Evolutionary conservation across 163 green algal genomes (phyloP).

Genomic region (Chloromonas sp.): DNA sequence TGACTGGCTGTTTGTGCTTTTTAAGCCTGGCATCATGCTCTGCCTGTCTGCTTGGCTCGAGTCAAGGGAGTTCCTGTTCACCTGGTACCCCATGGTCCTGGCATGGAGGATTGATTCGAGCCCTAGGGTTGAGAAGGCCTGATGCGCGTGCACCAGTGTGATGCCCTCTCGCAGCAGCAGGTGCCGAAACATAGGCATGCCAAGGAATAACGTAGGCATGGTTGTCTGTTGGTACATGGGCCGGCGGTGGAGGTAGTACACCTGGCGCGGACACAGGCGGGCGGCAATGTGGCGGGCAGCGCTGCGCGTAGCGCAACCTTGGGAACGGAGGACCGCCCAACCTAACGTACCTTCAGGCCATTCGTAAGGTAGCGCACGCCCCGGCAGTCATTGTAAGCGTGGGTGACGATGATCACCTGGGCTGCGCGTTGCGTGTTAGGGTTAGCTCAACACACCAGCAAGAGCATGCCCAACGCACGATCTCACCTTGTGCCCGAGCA

Average conservation of each 20-base stretch:
- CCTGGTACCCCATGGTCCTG: slow-evolving; percentile 71
- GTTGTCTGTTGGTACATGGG: slow-evolving; percentile 73
- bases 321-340: slow-evolving; percentile 85
- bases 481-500: slow-evolving; percentile 72
- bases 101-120: slow-evolving; percentile 80
- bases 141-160: slow-evolving; percentile 79
- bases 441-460: too few species aligned
- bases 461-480: too few species aligned
- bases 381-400: slow-evolving; percentile 72
- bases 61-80: slow-evolving; percentile 3
- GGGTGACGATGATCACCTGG: slow-evolving; percentile 88
- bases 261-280: slow-evolving; percentile 84
- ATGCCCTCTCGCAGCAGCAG: slow-evolving; percentile 79
- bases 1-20: too few species aligned
- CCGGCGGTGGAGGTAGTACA: slow-evolving; percentile 86
- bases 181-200: slow-evolving; percentile 57
- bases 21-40: too few species aligned
- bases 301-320: slow-evolving; percentile 71
- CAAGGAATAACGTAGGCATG: slow-evolving; percentile 78
- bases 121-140: slow-evolving; percentile 80
- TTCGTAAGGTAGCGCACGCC: slow-evolving; percentile 85
- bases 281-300: slow-evolving; percentile 84
- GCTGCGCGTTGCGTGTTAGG: too few species aligned
- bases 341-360: slow-evolving; percentile 75
- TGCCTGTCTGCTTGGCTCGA: too few species aligned